These are phyloP conservation scores for Diaporthe citriasiana DNA, from an alignment of 2,329 filamentous ascomycete genomes.

Conservation along the genomic window DNA sequence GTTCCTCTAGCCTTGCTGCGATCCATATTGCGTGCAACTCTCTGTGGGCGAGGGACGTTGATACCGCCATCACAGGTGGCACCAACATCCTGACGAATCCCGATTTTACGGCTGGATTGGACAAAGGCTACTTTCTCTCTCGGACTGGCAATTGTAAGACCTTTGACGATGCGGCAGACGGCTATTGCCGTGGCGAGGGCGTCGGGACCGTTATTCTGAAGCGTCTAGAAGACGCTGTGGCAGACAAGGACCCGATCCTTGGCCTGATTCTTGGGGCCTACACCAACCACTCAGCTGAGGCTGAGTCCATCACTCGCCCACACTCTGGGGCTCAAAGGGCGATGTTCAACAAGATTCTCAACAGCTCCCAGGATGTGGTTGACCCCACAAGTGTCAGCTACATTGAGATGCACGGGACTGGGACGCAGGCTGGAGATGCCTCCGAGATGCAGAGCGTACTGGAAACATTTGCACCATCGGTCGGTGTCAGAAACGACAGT, in stretches of 20 bases:
- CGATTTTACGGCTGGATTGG: constrained; percentile 73
- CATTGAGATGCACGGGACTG: constrained; percentile 38
- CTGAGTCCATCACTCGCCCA: constrained; percentile 27
- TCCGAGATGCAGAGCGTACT: constrained; percentile 86
- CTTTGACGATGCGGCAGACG: constrained; percentile 55
- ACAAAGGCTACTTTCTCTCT: constrained; percentile 74
- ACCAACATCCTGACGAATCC: constrained; percentile 74
- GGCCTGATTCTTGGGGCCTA: background rate
- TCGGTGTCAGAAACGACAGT: constrained; percentile 55
- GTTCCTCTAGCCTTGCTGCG: constrained; percentile 53
- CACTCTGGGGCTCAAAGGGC: constrained; percentile 12
- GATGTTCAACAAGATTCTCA: constrained; percentile 30
- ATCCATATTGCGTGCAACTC: constrained; percentile 62
- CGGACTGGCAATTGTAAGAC: constrained; percentile 51
- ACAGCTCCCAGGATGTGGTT: constrained; percentile 61
- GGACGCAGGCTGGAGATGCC: constrained; percentile 52
- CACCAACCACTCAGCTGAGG: constrained; percentile 35
- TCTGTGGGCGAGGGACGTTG: constrained; percentile 72
- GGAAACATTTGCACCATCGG: constrained; percentile 62
- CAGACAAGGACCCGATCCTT: constrained; percentile 56
- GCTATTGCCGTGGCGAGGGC: constrained; percentile 68
- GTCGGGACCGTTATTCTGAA: constrained; percentile 62
- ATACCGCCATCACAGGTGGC: constrained; percentile 74
- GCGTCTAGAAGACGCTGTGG: constrained; percentile 59
- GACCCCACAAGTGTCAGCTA: constrained; percentile 72